Conservation (phyloP, 257 asterid genomes). For the Buddleja alternifolia region DNA sequence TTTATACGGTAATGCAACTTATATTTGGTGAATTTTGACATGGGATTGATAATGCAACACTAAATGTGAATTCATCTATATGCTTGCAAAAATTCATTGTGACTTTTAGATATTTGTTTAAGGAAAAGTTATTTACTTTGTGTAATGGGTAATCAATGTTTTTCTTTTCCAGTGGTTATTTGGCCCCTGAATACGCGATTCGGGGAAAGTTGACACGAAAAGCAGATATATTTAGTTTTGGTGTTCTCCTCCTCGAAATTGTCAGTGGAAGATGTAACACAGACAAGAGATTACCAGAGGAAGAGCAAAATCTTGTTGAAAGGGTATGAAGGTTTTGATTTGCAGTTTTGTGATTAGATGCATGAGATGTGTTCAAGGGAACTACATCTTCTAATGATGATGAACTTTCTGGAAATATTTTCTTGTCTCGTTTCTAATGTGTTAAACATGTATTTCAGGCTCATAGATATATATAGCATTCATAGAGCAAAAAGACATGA, state of each 20-base stretch:
- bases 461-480: too few relatives aligned
- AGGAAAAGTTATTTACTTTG: not conserved
- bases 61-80: too few relatives aligned
- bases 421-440: too few relatives aligned
- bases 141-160: slow-evolving; percentile 5
- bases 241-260: slow-evolving; percentile 82
- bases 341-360: slow-evolving; percentile 13
- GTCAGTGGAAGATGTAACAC: slow-evolving; percentile 80
- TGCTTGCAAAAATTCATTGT: too few relatives aligned
- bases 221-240: slow-evolving; percentile 90
- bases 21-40: not conserved
- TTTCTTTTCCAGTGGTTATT: slow-evolving; percentile 68
- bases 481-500: too few relatives aligned
- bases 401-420: too few relatives aligned
- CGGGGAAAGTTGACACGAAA: slow-evolving; percentile 84
- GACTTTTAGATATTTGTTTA: not conserved
- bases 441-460: too few relatives aligned
- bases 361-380: slow-evolving; percentile 10
- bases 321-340: slow-evolving; percentile 52
- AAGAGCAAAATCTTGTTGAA: slow-evolving; percentile 72
- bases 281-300: slow-evolving; percentile 62
- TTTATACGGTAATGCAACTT: not conserved
- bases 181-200: slow-evolving; percentile 95
- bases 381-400: too few relatives aligned
- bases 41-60: too few relatives aligned